Evolutionary conservation across 805 yeast genomes (phyloP), one percentile per base, ranked within the genome.

Genomic region (Metschnikowia dekortorum): DNA sequence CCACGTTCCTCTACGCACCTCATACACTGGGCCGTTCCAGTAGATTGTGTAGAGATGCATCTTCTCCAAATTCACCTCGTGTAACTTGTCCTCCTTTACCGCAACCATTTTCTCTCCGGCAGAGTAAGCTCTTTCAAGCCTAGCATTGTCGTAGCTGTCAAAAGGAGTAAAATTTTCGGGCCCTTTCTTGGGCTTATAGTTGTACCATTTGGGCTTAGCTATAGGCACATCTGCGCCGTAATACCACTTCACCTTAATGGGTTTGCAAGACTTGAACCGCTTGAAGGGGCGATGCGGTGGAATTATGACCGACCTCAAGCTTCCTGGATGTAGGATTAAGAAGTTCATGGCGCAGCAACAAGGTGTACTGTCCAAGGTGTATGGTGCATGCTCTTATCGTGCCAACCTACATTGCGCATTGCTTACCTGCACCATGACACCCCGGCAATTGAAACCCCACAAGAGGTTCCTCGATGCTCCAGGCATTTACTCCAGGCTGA

Each of bases 11-110:
- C 97, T 70, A 42, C 96, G 73, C 1, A 92, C 85, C 52, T 87
- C 90, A 62, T 83, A 92, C 0, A 73, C 69, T 0, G 97, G 94
- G 1, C 97, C 97, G 7, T 81, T 83, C 97, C 97, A 92, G 63
- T 83, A 92, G 0, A 84, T 78, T 0, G 98, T 95, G 3, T 68
- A 56, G 59, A 91, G 64, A 44, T 74, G 75, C 66, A 82, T 75
- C 6, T 69, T 65, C 0, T 61, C 54, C 18, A 92, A 53, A 59
- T 89, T 82, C 5, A 89, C 96, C 59, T 82, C 81, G 59, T 87
- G 87, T 28, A 92, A 70, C 26, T 80, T 79, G 61, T 91, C 98
- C 59, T 89, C 96, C 61, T 84, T 84, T 1, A 92, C 97, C 1
- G 79, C 78, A 3, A 86, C 79, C 1, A 53, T 3, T 13, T 2